These are phyloP conservation scores for Saturnispora besseyi DNA, from an alignment of 805 yeast species.

Conservation along the genomic window DNA sequence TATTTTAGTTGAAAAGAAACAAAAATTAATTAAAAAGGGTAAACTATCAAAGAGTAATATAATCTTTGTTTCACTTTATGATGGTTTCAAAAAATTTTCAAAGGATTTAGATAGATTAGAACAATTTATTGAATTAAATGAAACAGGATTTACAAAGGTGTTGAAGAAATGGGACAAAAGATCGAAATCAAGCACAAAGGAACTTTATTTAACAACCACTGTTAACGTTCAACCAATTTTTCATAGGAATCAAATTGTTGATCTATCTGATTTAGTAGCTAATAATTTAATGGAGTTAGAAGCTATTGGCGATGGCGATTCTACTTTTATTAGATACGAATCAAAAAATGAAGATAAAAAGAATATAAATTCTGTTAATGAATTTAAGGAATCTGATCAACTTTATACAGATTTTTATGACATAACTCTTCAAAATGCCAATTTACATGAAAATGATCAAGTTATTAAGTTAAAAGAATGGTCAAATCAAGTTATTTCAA, in stretches of 20 bases:
- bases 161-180: slow-evolving; percentile 97
- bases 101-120: slow-evolving; percentile 83
- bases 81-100: slow-evolving; percentile 81
- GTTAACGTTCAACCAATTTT: slow-evolving; percentile 96
- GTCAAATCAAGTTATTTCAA: slow-evolving; percentile 37
- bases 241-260: slow-evolving; percentile 79
- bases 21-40: slow-evolving; percentile 28
- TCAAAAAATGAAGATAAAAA: slow-evolving; percentile 10
- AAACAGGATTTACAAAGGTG: slow-evolving; percentile 92
- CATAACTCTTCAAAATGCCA: slow-evolving; percentile 28
- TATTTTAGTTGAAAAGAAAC: slow-evolving; percentile 63
- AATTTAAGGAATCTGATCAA: slow-evolving; percentile 42
- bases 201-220: slow-evolving; percentile 81
- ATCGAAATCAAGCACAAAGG: slow-evolving; percentile 90
- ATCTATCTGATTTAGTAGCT: slow-evolving; percentile 68
- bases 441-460: slow-evolving; percentile 29
- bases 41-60: slow-evolving; percentile 56
- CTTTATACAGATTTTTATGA: slow-evolving; percentile 57
- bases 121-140: slow-evolving; percentile 90
- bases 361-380: slow-evolving; percentile 1
- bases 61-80: slow-evolving; percentile 72
- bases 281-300: slow-evolving; percentile 66
- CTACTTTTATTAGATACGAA: slow-evolving; percentile 22
- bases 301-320: slow-evolving; percentile 43
- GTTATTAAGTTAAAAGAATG: slow-evolving; percentile 26